Evolutionary conservation across 495 filamentous ascomycete species (phyloP).

Genomic region (Trichoderma orchidacearum): DNA sequence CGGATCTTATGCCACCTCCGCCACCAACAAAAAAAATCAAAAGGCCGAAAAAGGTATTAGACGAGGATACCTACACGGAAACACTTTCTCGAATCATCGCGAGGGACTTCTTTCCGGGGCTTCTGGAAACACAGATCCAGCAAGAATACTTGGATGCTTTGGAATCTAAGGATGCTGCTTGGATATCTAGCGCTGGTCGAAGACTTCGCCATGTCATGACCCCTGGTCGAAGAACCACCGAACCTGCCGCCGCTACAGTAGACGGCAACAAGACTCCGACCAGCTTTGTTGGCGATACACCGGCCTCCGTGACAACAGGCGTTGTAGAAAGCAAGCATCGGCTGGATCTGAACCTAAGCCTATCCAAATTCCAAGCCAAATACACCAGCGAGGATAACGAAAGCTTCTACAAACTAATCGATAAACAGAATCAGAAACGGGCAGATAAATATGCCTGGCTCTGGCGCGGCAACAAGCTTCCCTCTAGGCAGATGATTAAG

Average conservation of each 20-base stretch:
- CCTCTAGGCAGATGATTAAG: conserved; percentile 72
- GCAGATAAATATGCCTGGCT: conserved; percentile 78
- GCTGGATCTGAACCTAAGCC: conserved; percentile 68
- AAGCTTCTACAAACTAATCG: conserved; percentile 81
- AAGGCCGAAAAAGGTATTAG: conserved; percentile 74
- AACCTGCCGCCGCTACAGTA: conserved; percentile 13
- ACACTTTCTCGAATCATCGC: conserved; percentile 89
- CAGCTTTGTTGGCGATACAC: conserved; percentile 51
- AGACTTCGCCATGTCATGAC: conserved; percentile 74
- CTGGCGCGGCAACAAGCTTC: conserved; percentile 79
- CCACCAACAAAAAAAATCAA: conserved; percentile 86
- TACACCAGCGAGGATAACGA: conserved; percentile 98
- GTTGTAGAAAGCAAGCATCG: conserved; percentile 17
- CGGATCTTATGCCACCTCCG: conserved; percentile 78
- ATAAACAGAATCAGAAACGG: conserved; percentile 77
- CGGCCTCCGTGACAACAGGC: conserved; percentile 37
- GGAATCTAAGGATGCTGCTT: conserved; percentile 66
- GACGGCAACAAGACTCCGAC: conserved; percentile 33
- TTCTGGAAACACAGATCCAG: conserved; percentile 72
- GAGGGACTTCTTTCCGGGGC: conserved; percentile 91
- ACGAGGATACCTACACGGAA: conserved; percentile 88
- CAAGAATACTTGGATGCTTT: conserved; percentile 87
- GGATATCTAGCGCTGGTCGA: conserved; percentile 70
- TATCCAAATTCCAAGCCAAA: conserved; percentile 75
- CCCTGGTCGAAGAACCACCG: conserved; percentile 41